Base-by-base conservation (phyloP, 2,329 filamentous ascomycete species). In the Penicillium sp. region DNA sequence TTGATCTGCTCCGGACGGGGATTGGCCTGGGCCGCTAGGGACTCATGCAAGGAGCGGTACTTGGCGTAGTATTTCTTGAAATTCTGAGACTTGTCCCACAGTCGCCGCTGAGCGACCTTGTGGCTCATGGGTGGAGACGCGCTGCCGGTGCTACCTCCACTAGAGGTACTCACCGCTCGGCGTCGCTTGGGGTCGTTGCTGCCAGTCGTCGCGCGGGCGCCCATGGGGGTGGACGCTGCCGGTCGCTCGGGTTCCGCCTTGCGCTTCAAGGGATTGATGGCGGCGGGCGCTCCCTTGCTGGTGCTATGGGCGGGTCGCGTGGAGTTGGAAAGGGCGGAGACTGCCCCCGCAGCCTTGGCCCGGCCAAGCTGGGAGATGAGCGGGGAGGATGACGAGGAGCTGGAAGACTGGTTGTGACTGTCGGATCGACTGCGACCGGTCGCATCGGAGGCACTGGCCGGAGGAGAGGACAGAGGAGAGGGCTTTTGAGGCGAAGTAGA, bases 401-500 rank as follows among this genome's bases (percentile, higher is more conserved):
- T 78, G 15, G 78, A 80, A 4, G 78, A 76, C 48, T 76, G 73
- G 43, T 76, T 77, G 17, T 78, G 76, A 55, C 69, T 77, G 22
- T 77, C 76, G 48, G 76, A 76, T 42, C 74, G 73, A 52, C 63
- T 73, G 63, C 76, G 75, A 67, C 81, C 76, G 61, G 84, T 77
- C 57, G 83, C 76, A 68, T 88, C 84, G 20, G 85, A 87, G 31
- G 83, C 83, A 69, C 86, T 87, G 61, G 85, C 81, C 5, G 85
- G 85, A 22, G 84, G 84, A 2, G 86, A 87, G 6, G 84, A 84
- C 10, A 88, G 80, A 12, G 85, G 85, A 15, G 86, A 88, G 2
- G 85, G 85, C 55, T 87, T 87, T 68, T 82, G 83, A 1, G 86
- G 84, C 43, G 84, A 85, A 60, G 78, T 86, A 22, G 75, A 77